Evolutionary conservation across 2,329 filamentous ascomycete genomes (phyloP), one percentile per base, ranked within the genome.

Genomic region (Fusarium udum): DNA sequence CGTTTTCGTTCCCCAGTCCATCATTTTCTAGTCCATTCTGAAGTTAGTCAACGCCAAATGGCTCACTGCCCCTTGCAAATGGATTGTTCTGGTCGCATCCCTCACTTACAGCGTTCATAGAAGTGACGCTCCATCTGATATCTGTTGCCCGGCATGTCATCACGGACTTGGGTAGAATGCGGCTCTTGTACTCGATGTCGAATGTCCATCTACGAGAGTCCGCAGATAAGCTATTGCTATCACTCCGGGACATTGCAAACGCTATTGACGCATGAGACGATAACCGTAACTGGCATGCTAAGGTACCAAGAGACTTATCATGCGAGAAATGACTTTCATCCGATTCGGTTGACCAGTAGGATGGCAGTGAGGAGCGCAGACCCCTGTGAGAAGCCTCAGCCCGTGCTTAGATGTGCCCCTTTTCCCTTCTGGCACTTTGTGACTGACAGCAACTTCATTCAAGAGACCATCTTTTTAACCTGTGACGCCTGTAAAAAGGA

Each of bases 11-110:
- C 20, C 14, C 13, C 39, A 8, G 20, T 22, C 20, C 39, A 14
- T 3, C 20, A 40, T 22, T 9, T 14, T 14, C 39, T 22, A 40
- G 20, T n/a, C 7, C 13, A 40, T 40, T 1, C 12, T 14, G 20
- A 22, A 14, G 39, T n/a, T 40, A 7, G 39, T 40, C 20, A 9
- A 13, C 20, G 7, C 20, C 39, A 22, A 14, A 6, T 22, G 7
- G 12, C 37, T 40, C 20, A 14, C 22, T 6, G 39, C 39, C 13
- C 39, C 8, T 42, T 42, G 39, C 39, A 16, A 6, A 16, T n/a
- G 7, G 39, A 22, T n/a, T n/a, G 20, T 15, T 40, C 13, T 9
- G 0, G 4, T 14, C 22, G 2, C 5, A 14, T n/a, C 7, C 5
- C 22, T 15, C 14, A 42, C 6, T 15, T 9, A 42, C 22, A 15